phyloP scores from a whole-genome alignment of 257 asterid genomes.

The Buddleja alternifolia region DNA sequence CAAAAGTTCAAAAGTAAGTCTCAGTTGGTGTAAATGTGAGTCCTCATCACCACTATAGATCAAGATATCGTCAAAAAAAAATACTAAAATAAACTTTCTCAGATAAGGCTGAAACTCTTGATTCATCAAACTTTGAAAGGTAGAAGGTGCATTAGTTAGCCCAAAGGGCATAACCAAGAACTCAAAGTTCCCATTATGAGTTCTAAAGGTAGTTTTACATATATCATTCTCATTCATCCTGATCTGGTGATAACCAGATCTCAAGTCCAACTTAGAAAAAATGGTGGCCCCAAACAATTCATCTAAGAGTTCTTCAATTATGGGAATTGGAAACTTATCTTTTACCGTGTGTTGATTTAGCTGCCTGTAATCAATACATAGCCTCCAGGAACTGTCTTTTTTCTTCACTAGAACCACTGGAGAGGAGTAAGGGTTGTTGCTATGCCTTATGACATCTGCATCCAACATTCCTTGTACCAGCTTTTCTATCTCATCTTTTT shows the following conservation, averaged over 20 bases:
- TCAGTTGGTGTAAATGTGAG: background rate
- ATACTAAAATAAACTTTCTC: slow-evolving; percentile 20
- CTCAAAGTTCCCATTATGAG: slow-evolving; percentile 19
- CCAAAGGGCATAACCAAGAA: slow-evolving; percentile 27
- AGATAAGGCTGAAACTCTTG: background rate
- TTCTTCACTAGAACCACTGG: background rate
- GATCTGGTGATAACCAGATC: slow-evolving; percentile 21
- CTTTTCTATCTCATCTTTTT: slow-evolving; percentile 11
- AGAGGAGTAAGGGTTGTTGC: background rate
- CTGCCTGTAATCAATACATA: no score
- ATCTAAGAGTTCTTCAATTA: slow-evolving; percentile 27
- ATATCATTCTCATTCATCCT: background rate
- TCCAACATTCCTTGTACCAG: background rate
- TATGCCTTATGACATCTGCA: background rate
- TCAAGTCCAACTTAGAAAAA: slow-evolving; percentile 18
- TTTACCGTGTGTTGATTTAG: background rate
- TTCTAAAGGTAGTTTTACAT: slow-evolving; percentile 1
- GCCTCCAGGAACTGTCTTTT: background rate
- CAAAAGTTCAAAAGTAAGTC: rapidly evolving
- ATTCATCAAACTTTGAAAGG: slow-evolving; percentile 23
- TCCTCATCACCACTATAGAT: slow-evolving; percentile 14
- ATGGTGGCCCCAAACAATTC: background rate
- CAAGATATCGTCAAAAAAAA: slow-evolving; percentile 27
- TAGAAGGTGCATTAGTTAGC: slow-evolving; percentile 27
- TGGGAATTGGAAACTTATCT: slow-evolving; percentile 18